These are phyloP conservation scores for Canariomyces notabilis DNA, from an alignment of 2,329 filamentous ascomycete genomes.

Conservation along the genomic window DNA sequence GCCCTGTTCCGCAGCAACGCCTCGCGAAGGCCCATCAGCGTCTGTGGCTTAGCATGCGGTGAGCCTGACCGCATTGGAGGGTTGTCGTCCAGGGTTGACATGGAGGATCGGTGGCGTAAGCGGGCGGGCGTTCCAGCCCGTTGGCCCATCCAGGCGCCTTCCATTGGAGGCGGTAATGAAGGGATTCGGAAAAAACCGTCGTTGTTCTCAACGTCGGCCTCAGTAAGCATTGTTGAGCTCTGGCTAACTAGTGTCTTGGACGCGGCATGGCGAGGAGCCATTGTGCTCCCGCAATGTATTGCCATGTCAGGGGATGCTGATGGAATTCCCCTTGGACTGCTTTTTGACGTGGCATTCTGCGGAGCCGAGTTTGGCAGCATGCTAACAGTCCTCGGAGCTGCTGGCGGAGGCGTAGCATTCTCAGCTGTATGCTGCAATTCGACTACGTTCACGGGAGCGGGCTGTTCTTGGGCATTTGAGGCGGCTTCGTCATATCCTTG, in stretches of 20 bases:
- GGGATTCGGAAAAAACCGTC: conserved; percentile 15
- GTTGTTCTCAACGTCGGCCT: conserved; percentile 43
- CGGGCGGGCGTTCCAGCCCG: conserved; percentile 21
- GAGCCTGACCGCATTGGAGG: conserved; percentile 27
- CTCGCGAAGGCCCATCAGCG: conserved; percentile 52
- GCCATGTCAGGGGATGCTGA: conserved; percentile 7
- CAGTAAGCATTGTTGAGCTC: conserved; percentile 28
- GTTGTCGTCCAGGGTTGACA: conserved; percentile 19
- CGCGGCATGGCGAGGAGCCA: conserved; percentile 21
- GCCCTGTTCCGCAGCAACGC: conserved; percentile 48
- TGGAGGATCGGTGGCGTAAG: conserved; percentile 17
- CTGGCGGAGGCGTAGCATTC: conserved; percentile 41
- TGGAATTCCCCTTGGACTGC: conserved; percentile 26
- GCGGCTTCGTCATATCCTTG: conserved; percentile 18
- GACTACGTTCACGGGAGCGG: conserved; percentile 58
- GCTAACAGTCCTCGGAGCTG: conserved; percentile 28
- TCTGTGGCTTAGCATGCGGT: conserved; percentile 48
- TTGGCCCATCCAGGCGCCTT: background rate
- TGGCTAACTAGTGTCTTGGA: conserved; percentile 24
- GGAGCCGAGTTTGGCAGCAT: conserved; percentile 26
- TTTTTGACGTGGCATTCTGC: conserved; percentile 23
- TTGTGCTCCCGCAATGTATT: conserved; percentile 6
- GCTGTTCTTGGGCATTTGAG: conserved; percentile 42
- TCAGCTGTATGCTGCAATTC: conserved; percentile 61
- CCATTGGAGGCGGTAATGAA: background rate